Base-by-base conservation (phyloP, 2,329 filamentous ascomycete species). In the Xylaria sp. region DNA sequence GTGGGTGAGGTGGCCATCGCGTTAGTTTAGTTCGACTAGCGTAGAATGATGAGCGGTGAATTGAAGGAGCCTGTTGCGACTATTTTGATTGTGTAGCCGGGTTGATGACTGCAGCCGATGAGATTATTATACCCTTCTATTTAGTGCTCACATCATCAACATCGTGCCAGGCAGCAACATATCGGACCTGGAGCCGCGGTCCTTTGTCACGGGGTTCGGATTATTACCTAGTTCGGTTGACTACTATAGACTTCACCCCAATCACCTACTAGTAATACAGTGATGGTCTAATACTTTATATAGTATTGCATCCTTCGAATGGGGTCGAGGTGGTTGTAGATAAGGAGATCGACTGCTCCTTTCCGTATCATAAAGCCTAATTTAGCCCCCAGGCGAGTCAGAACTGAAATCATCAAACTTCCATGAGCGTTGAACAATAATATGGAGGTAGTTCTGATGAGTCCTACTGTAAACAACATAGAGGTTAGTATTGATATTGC, bases 1-100 rank as follows among this genome's bases (percentile, higher is more conserved):
- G n/a, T 43, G 19, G 52, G 52, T 5, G 40, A 42, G 19, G 14
- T 12, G 14, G 60, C 46, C 63, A 65, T 65, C 35, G 17, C 35
- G 17, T 12, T n/a, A 15, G 4, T 31, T 45, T 19, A n/a, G 8
- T n/a, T 40, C 35, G 19, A 17, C 15, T 19, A 5, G 17, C 5
- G 2, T 35, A 45, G 12, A 38, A 25, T 23, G 7, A 17, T n/a
- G 1, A 25, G 35, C 5, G 8, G 11, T 45, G 8, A 9, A 17
- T 42, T n/a, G 9, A 2, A 7, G 4, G 5, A n/a, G 15, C 1
- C 21, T 31, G 28, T 9, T 31, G 28, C 5, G 28, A n/a, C 8
- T 7, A 2, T 11, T 37, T 8, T 2, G 15, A 25, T 21, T 35
- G n/a, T 35, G 33, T 17, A 6, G 7, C 21, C 31, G 19, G 19